phyloP scores from a whole-genome alignment of 2,329 filamentous ascomycete genomes.

The Incumbomyces delicatus region DNA sequence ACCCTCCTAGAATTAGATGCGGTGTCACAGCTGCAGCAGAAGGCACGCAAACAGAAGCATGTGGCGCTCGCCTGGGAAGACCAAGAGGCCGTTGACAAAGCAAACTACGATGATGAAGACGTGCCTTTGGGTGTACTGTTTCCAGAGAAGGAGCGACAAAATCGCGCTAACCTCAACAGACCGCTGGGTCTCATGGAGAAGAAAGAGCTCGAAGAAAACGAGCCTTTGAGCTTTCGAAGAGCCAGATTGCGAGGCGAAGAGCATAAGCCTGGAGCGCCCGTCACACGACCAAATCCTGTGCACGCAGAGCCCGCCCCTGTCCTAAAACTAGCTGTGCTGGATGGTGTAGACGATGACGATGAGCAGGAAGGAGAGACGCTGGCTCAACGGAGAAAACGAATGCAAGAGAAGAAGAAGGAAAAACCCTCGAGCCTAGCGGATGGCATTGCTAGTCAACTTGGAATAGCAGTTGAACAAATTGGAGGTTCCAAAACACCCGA shows the following conservation, averaged over 20 bases:
- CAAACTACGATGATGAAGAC: constrained; percentile 64
- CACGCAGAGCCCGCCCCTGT: constrained; percentile 1
- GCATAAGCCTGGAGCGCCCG: constrained; percentile 23
- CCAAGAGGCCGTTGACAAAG: constrained; percentile 38
- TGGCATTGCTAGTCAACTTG: constrained; percentile 34
- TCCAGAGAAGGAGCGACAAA: constrained; percentile 37
- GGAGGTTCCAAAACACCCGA: constrained; percentile 19
- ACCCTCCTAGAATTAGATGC: constrained; percentile 86
- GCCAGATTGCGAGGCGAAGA: constrained; percentile 60
- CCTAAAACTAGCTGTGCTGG: neutral
- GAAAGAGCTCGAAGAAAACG: constrained; percentile 81
- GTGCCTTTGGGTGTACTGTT: constrained; percentile 77
- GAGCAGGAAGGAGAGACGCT: constrained; percentile 36
- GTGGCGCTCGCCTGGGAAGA: constrained; percentile 90
- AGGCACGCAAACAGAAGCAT: constrained; percentile 61
- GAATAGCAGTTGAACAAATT: constrained; percentile 18
- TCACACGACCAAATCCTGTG: constrained; percentile 21
- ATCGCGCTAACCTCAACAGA: constrained; percentile 23
- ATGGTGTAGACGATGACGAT: constrained; percentile 12
- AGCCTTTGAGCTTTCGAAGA: constrained; percentile 70
- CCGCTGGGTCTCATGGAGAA: constrained; percentile 48
- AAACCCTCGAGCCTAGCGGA: constrained; percentile 24
- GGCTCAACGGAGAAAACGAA: constrained; percentile 33
- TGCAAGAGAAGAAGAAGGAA: constrained; percentile 29
- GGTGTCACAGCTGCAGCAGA: constrained; percentile 74